Evolutionary conservation across 352 stramenopile genomes (phyloP).

Genomic region (Pythium myriotylum): DNA sequence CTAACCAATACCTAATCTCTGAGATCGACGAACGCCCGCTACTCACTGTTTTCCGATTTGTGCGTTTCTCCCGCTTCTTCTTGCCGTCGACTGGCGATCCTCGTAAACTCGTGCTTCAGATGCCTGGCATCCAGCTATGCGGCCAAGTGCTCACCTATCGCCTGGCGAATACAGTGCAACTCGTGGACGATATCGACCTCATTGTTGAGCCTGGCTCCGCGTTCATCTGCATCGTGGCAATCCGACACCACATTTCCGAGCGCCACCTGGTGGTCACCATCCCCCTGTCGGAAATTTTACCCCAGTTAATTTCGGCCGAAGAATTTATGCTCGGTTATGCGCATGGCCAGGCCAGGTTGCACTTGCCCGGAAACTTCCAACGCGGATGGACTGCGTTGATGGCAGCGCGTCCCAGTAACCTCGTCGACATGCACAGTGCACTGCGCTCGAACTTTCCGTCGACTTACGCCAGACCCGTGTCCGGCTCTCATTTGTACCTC

Average conservation of each 20-base stretch:
- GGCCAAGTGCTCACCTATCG: slow-evolving; percentile 12
- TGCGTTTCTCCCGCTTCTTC: slow-evolving; percentile 10
- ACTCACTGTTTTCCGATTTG: slow-evolving; percentile 11
- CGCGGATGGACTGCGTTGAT: neutral
- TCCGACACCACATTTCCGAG: slow-evolving; percentile 4
- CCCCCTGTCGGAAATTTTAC: slow-evolving; percentile 1
- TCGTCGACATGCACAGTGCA: too few relatives aligned
- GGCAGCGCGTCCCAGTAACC: too few relatives aligned
- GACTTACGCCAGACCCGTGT: too few relatives aligned
- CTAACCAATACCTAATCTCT: neutral
- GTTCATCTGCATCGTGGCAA: slow-evolving; percentile 8
- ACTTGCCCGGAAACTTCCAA: neutral
- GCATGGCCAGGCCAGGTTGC: neutral
- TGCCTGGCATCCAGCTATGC: slow-evolving; percentile 2
- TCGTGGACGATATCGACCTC: slow-evolving; percentile 8
- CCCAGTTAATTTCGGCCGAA: neutral
- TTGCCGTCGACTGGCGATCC: neutral
- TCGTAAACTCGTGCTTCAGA: neutral
- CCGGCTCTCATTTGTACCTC: neutral
- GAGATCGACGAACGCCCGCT: slow-evolving; percentile 12
- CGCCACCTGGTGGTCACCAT: neutral
- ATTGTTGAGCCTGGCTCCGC: slow-evolving; percentile 5
- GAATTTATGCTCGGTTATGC: slow-evolving; percentile 13
- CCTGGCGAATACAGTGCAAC: neutral
- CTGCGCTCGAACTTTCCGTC: too few relatives aligned